Evolutionary conservation across 768 basidiomycete genomes (phyloP).

Genomic region (Glaciozyma antarctica): DNA sequence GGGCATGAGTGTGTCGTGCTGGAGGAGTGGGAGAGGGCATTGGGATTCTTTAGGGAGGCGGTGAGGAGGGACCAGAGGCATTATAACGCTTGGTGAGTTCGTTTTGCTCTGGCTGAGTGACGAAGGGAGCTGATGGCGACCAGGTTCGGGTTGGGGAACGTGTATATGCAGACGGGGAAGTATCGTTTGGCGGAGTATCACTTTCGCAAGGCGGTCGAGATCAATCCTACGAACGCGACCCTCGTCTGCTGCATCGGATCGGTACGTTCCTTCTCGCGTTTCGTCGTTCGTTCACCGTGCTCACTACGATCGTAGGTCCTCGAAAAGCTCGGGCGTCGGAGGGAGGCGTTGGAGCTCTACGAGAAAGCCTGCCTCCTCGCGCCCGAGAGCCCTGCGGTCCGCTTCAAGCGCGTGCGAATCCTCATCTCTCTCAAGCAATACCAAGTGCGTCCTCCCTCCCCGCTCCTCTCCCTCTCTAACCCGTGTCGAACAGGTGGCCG

Average conservation of each 20-base stretch:
- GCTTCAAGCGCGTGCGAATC: slow-evolving; percentile 87
- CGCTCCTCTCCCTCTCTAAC: background rate
- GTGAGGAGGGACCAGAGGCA: slow-evolving; percentile 83
- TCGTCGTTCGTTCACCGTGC: background rate
- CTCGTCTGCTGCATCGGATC: slow-evolving; percentile 90
- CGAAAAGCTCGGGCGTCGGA: slow-evolving; percentile 70
- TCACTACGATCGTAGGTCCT: slow-evolving; percentile 53
- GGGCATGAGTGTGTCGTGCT: slow-evolving; percentile 89
- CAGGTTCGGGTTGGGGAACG: slow-evolving; percentile 98
- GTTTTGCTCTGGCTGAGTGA: no score
- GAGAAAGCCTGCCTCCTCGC: slow-evolving; percentile 67
- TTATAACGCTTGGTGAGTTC: slow-evolving; percentile 94
- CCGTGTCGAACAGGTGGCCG: slow-evolving; percentile 53
- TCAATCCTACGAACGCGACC: slow-evolving; percentile 93
- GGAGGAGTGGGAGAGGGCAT: slow-evolving; percentile 86
- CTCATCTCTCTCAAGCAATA: slow-evolving; percentile 75
- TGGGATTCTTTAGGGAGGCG: slow-evolving; percentile 83
- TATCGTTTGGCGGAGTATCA: slow-evolving; percentile 90
- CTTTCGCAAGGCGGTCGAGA: slow-evolving; percentile 79
- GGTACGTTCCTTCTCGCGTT: slow-evolving; percentile 50
- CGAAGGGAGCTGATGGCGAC: background rate
- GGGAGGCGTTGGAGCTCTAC: slow-evolving; percentile 66
- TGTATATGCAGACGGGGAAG: slow-evolving; percentile 91
- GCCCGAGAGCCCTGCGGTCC: slow-evolving; percentile 82
- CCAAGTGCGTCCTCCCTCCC: slow-evolving; percentile 50